Conservation (phyloP, 345 rosid genomes). For the Lepidium africanum region DNA sequence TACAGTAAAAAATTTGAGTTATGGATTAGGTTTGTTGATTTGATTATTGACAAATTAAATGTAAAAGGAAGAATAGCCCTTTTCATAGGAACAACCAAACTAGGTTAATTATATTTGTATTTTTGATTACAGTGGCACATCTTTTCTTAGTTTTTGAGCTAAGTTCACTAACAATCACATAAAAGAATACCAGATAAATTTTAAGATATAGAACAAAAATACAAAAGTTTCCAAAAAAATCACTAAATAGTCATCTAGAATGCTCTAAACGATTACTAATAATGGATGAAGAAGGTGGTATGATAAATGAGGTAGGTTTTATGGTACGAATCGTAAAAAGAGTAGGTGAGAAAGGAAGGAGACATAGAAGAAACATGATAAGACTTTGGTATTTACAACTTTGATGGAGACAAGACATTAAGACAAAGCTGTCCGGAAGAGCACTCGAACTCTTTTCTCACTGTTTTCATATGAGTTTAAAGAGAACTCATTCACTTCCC, state of each 20-base stretch:
- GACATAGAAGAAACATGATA: slow-evolving; percentile 25
- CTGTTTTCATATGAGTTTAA: slow-evolving; percentile 1
- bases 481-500: slow-evolving; percentile 18
- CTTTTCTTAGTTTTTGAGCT: neutral
- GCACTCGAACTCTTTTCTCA: neutral
- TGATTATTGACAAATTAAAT: too few relatives aligned
- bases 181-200: neutral
- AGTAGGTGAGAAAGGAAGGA: slow-evolving; percentile 11
- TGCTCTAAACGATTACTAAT: neutral
- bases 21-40: too few relatives aligned
- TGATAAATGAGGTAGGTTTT: neutral
- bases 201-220: neutral
- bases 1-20: too few relatives aligned
- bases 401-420: slow-evolving; percentile 15
- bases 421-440: slow-evolving; percentile 13
- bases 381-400: slow-evolving; percentile 11
- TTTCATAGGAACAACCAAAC: too few relatives aligned
- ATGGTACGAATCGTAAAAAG: slow-evolving; percentile 17
- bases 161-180: neutral
- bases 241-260: neutral
- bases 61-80: too few relatives aligned
- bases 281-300: neutral
- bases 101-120: too few relatives aligned
- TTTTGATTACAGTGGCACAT: neutral
- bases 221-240: neutral